A percentile compares a stretch with the other conserved stretches of the same genome.
These are phyloP conservation scores for Monilinia fructigena DNA, from an alignment of 2,329 filamentous ascomycete genomes.

Conservation along the genomic window DNA sequence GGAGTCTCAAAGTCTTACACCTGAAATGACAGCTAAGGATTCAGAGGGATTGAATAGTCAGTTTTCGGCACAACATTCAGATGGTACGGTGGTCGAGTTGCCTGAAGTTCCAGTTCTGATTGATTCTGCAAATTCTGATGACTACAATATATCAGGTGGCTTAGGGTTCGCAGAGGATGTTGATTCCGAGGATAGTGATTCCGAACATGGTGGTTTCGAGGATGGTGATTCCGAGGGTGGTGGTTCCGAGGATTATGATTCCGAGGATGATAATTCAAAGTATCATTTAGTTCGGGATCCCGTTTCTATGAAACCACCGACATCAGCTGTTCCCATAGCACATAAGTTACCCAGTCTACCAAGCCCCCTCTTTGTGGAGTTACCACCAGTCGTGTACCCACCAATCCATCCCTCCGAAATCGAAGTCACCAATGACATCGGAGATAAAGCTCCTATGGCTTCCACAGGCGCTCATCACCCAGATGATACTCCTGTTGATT, in stretches of 20 bases:
- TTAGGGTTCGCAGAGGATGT: neutral
- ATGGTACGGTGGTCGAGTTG: neutral
- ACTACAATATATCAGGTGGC: neutral
- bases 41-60: too few relatives aligned
- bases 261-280: neutral
- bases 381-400: neutral
- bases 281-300: neutral
- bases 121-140: neutral
- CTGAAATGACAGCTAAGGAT: too few relatives aligned
- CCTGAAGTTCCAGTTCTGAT: neutral
- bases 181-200: neutral
- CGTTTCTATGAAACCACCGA: too few relatives aligned
- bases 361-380: neutral
- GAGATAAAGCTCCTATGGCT: neutral
- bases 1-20: too few relatives aligned
- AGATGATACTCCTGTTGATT: constrained; percentile 1
- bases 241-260: too few relatives aligned
- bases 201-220: too few relatives aligned
- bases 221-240: too few relatives aligned
- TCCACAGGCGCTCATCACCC: neutral
- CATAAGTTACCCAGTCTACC: neutral
- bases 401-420: neutral
- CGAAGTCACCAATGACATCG: neutral
- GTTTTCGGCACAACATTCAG: too few relatives aligned
- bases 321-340: too few relatives aligned